phyloP scores from a whole-genome alignment of 2,329 filamentous ascomycete genomes.

The Calonectria hawksworthii region DNA sequence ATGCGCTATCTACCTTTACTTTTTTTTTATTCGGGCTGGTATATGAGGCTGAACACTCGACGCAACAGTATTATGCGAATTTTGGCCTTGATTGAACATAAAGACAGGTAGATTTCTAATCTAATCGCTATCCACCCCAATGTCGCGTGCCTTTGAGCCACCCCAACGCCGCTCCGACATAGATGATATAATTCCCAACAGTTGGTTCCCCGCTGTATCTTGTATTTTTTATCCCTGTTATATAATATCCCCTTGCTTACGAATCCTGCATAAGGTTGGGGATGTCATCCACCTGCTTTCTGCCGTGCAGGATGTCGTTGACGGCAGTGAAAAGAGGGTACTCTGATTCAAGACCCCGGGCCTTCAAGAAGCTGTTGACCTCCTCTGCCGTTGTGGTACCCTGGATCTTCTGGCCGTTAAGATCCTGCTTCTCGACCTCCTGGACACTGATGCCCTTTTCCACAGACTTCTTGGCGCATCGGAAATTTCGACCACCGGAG shows the following conservation, averaged over 20 bases:
- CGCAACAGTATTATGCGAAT: not conserved
- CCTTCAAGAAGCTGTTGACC: constrained; percentile 89
- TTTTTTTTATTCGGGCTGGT: not conserved
- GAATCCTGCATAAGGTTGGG: constrained; percentile 72
- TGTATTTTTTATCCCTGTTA: not conserved
- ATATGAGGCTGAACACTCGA: not conserved
- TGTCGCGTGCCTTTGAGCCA: constrained; percentile 34
- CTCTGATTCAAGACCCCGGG: constrained; percentile 81
- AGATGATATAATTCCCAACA: constrained; percentile 24
- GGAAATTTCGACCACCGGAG: constrained; percentile 92
- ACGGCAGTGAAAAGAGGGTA: constrained; percentile 96
- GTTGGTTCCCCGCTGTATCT: not conserved
- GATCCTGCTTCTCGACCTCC: constrained; percentile 88
- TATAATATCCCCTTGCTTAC: constrained; percentile 15
- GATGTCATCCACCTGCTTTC: constrained; percentile 84
- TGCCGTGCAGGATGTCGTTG: constrained; percentile 82
- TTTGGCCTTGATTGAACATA: not conserved
- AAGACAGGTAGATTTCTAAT: constrained; percentile 18
- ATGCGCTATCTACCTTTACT: not conserved
- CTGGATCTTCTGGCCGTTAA: constrained; percentile 98
- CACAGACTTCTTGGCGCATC: constrained; percentile 90
- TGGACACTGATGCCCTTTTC: constrained; percentile 84
- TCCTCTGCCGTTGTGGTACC: constrained; percentile 93
- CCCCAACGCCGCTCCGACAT: constrained; percentile 40
- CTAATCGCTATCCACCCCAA: constrained; percentile 30